A percentile compares a stretch with the other conserved stretches of the same genome.
Conservation (phyloP, 768 basidiomycete species). For the Suillus variegatus region DNA sequence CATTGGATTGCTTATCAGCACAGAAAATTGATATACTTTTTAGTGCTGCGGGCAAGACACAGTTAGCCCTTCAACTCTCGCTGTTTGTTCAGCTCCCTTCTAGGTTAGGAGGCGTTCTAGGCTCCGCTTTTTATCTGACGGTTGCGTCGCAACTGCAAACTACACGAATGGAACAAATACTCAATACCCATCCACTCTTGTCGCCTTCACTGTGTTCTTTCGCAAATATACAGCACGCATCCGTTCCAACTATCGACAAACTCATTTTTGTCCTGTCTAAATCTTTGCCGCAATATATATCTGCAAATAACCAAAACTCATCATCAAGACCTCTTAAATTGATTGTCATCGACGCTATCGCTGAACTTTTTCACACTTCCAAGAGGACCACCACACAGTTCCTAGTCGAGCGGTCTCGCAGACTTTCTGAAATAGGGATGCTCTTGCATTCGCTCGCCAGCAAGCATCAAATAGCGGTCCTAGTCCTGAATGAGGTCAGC, state of each 20-base stretch:
- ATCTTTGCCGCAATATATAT: conserved; percentile 54
- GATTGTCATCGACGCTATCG: conserved; percentile 85
- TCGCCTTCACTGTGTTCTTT: conserved; percentile 47
- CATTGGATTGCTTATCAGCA: conserved; percentile 4
- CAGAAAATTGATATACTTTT: conserved; percentile 9
- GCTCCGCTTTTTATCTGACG: conserved; percentile 77
- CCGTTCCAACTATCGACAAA: conserved; percentile 52
- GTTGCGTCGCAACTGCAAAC: conserved; percentile 73
- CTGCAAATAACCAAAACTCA: conserved; percentile 29
- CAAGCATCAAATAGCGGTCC: conserved; percentile 63
- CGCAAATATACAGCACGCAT: conserved; percentile 61
- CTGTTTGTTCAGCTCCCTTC: conserved; percentile 73
- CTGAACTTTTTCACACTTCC: conserved; percentile 76
- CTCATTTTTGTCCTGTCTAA: conserved; percentile 57
- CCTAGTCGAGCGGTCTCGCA: conserved; percentile 72
- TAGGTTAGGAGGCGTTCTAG: conserved; percentile 56
- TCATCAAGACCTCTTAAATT: conserved; percentile 65
- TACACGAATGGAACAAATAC: conserved; percentile 65
- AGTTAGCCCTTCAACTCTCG: conserved; percentile 83
- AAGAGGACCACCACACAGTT: conserved; percentile 60
- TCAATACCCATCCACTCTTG: conserved; percentile 49
- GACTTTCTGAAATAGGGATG: conserved; percentile 65
- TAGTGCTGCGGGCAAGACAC: conserved; percentile 95
- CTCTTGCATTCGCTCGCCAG: conserved; percentile 72
- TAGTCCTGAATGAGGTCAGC: conserved; percentile 88